Conservation (phyloP, 176 grass and related monocot species). For the Avena insularis region DNA sequence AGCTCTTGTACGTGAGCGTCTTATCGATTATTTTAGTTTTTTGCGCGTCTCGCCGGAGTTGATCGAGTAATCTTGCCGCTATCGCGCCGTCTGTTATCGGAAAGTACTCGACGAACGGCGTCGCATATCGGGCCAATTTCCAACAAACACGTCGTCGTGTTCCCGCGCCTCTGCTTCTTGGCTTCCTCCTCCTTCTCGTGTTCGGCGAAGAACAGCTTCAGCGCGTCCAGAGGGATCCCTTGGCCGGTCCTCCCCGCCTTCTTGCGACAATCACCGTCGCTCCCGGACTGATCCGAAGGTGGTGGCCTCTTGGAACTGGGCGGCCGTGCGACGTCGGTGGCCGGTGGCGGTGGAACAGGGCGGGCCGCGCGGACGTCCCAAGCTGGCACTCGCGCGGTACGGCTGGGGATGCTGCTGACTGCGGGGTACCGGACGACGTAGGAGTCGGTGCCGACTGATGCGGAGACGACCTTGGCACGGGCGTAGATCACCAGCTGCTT, state of each 20-base stretch:
- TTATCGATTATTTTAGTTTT: too few relatives aligned
- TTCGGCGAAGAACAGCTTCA: background rate
- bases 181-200: background rate
- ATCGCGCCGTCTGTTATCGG: too few relatives aligned
- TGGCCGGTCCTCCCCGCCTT: background rate
- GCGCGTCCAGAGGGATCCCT: background rate
- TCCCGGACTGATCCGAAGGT: background rate
- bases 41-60: too few relatives aligned
- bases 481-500: background rate
- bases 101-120: too few relatives aligned
- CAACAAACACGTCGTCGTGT: background rate
- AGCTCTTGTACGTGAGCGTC: too few relatives aligned
- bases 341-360: background rate
- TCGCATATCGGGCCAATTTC: too few relatives aligned
- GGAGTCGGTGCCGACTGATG: background rate
- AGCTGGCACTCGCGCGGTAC: background rate
- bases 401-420: background rate
- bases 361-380: background rate
- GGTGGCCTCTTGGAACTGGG: background rate
- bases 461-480: constrained; percentile 10
- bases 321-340: background rate
- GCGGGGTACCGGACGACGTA: background rate
- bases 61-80: too few relatives aligned
- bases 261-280: background rate
- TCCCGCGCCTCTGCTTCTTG: background rate